Evolutionary conservation across 2,329 filamentous ascomycete genomes (phyloP).

Genomic region (Clonostachys rosea): DNA sequence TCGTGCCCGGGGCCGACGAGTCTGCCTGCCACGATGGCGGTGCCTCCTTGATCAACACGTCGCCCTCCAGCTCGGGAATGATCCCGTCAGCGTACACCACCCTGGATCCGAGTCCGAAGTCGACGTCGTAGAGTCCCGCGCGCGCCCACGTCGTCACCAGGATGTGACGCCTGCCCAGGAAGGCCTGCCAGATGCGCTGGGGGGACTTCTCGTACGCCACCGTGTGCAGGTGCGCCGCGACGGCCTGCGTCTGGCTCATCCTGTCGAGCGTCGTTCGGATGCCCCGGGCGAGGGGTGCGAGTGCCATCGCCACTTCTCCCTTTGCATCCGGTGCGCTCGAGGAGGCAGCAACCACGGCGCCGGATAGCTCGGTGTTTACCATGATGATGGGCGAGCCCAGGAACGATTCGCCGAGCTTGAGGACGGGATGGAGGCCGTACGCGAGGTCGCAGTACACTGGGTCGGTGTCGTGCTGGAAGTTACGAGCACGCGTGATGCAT

Average conservation of each 20-base stretch:
- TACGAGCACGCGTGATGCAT: conserved; percentile 13
- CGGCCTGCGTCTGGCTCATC: not conserved
- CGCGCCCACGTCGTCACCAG: conserved; percentile 16
- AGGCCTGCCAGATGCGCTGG: conserved; percentile 17
- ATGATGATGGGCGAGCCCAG: conserved; percentile 14
- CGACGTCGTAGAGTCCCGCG: conserved; percentile 13
- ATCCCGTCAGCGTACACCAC: conserved; percentile 12
- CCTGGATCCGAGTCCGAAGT: conserved; percentile 11
- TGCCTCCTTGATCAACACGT: conserved; percentile 14
- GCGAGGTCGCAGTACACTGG: conserved; percentile 13
- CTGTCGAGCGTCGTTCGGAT: conserved; percentile 10
- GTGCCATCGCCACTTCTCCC: not conserved
- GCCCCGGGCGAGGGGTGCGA: not conserved
- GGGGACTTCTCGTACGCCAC: conserved; percentile 14
- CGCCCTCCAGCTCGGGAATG: conserved; percentile 12
- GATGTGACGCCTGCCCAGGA: conserved; percentile 12
- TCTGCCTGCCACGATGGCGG: not conserved
- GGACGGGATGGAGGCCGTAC: conserved; percentile 8
- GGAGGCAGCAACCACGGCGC: not conserved
- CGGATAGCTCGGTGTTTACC: conserved; percentile 12
- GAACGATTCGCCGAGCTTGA: conserved; percentile 6
- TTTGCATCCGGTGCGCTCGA: not conserved
- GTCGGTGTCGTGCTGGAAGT: not conserved
- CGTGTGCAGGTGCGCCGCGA: conserved; percentile 10
- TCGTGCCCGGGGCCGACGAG: not conserved